Evolutionary conservation across 2,329 filamentous ascomycete genomes (phyloP).

Genomic region (Graphium sp.): DNA sequence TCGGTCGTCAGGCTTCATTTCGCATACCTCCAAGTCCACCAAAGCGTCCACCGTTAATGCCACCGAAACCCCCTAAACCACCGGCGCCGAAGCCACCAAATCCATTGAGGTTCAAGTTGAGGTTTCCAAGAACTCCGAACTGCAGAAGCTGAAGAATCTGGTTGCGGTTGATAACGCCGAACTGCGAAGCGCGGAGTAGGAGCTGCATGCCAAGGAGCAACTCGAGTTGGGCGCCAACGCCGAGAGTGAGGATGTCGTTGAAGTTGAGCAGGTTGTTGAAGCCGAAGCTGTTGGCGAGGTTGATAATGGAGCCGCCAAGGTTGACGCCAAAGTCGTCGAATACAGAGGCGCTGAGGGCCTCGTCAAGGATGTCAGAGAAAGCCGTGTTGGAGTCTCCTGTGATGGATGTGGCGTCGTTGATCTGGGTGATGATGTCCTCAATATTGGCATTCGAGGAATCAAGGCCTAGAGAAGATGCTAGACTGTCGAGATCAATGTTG

Average conservation of each 20-base stretch:
- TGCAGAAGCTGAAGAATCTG: conserved; percentile 8
- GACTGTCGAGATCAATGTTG: conserved; percentile 2
- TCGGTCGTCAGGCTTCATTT: too few relatives aligned
- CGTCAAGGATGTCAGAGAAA: not conserved
- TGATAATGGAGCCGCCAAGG: conserved; percentile 6
- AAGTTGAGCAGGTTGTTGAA: conserved; percentile 10
- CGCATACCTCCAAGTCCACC: not conserved
- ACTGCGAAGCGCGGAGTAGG: conserved; percentile 6
- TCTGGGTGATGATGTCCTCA: too few relatives aligned
- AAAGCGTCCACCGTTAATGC: too few relatives aligned
- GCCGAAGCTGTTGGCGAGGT: conserved; percentile 11
- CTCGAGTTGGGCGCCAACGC: conserved; percentile 11
- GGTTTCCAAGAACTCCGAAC: conserved; percentile 5
- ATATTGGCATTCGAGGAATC: too few relatives aligned
- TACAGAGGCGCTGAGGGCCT: not conserved
- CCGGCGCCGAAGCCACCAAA: conserved; percentile 1
- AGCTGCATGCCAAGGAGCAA: conserved; percentile 9
- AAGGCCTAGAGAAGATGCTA: too few relatives aligned
- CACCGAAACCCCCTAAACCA: conserved; percentile 2
- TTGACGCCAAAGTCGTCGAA: conserved; percentile 5
- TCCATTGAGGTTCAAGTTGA: conserved; percentile 5
- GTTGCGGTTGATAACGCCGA: conserved; percentile 7
- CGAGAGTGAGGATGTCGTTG: conserved; percentile 11
- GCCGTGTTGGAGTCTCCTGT: not conserved
- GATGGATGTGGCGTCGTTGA: too few relatives aligned